Evolutionary conservation across 192 early-diverging fungal genomes (phyloP), one percentile per base, ranked within the genome.

Genomic region (Dissophora globulifera): DNA sequence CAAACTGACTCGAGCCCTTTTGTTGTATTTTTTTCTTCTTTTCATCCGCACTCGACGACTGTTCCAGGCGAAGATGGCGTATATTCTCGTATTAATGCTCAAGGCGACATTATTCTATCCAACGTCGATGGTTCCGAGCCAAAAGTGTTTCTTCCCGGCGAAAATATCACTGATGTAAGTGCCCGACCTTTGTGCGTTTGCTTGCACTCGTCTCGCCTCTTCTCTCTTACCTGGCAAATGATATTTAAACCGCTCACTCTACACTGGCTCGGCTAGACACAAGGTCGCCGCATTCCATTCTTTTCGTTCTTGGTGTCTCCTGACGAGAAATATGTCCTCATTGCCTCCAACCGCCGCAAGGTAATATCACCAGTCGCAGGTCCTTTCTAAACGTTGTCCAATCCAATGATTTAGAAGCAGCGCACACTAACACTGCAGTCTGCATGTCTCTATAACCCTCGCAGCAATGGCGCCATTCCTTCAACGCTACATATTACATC

Each of bases 401-500:
- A 25, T 60, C 22, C 23, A 25, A 2, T 25, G n/a, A 10, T 46
- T 32, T 19, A 26, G 23, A 41, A 30, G 47, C 38, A 22, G n/a
- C 20, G 41, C 22, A 35, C 6, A 8, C 11, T 4, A 33, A 33
- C 40, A 15, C 38, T 42, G 43, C 17, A 45, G 7, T 31, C 8
- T 31, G 8, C 46, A 48, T 48, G 9, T n/a, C 9, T n/a, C 20
- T 51, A 17, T 8, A 30, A 42, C 17, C 59, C 30, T 2, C 46
- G 81, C 56, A 89, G 85, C 62, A 85, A 81, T 98, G 94, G 94
- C 82, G 96, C 48, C 93, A 95, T 72, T 95, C 93, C 1, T 91
- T 85, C 58, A 87, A 82, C 55, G 91, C 92, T 49, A 92, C 90
- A 50, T 94, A 95, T 60, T 91, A 86, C 48, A 62, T 98, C 38